phyloP scores from a whole-genome alignment of 192 early-diverging fungal species.

The Umbelopsis sp. region DNA sequence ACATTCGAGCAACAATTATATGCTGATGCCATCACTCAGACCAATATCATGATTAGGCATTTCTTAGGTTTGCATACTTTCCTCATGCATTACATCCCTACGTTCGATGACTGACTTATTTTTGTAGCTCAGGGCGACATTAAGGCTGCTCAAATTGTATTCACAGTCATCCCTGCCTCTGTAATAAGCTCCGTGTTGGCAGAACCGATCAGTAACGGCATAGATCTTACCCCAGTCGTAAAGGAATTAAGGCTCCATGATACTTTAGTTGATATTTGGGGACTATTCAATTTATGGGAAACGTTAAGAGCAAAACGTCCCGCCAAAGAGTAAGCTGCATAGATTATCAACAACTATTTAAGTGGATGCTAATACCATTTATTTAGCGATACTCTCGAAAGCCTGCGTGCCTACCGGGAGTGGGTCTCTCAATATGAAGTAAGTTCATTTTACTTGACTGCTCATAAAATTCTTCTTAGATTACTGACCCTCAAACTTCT shows the following conservation, averaged over 20 bases:
- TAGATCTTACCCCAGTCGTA: background rate
- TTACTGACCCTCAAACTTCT: background rate
- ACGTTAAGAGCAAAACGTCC: background rate
- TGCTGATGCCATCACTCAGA: slow-evolving; percentile 45
- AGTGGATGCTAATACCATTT: background rate
- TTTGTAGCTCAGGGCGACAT: slow-evolving; percentile 16
- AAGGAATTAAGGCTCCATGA: background rate
- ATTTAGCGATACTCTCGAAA: background rate
- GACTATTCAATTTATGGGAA: background rate
- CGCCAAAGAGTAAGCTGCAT: background rate
- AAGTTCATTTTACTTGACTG: background rate
- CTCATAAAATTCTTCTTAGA: background rate
- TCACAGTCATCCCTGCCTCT: background rate
- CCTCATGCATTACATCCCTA: background rate
- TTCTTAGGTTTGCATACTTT: slow-evolving; percentile 41
- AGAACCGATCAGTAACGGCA: background rate
- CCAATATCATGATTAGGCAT: slow-evolving; percentile 52
- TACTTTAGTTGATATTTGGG: background rate
- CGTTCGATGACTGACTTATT: background rate
- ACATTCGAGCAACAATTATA: slow-evolving; percentile 47
- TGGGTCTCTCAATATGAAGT: slow-evolving; percentile 12
- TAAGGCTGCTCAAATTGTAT: slow-evolving; percentile 5
- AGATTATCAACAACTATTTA: background rate
- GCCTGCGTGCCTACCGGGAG: background rate
- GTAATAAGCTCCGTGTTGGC: background rate